Percentiles rank a stretch among this genome's conserved stretches.
phyloP scores from a whole-genome alignment of 2,329 filamentous ascomycete species.

The Arthrinium phaeospermum region DNA sequence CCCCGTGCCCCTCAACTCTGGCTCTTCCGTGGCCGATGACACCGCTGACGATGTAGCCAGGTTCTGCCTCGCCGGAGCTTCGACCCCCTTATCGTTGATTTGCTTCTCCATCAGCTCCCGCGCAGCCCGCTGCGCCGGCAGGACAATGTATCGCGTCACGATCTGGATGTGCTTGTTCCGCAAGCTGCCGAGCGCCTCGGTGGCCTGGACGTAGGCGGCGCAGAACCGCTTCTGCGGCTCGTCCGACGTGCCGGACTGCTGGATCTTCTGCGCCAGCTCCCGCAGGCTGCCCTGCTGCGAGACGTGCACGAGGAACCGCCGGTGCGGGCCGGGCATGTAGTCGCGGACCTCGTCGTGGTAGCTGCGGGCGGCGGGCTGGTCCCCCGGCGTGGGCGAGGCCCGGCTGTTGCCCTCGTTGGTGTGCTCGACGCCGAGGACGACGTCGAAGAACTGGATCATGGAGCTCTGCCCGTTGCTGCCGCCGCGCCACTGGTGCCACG shows the following conservation, averaged over 20 bases:
- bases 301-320: conserved; percentile 76
- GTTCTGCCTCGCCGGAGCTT: conserved; percentile 41
- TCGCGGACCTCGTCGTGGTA: conserved; percentile 74
- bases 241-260: conserved; percentile 45
- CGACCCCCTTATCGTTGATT: conserved; percentile 38
- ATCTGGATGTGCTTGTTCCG: conserved; percentile 89
- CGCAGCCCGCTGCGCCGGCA: conserved; percentile 65
- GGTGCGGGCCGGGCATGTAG: conserved; percentile 90
- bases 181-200: conserved; percentile 76
- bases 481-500: conserved; percentile 81
- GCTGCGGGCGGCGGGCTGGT: conserved; percentile 34
- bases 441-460: conserved; percentile 90
- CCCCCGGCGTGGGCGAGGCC: conserved; percentile 18
- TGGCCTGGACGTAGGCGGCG: conserved; percentile 70
- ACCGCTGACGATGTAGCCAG: conserved; percentile 51
- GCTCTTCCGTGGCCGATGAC: conserved; percentile 14
- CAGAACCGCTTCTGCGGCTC: conserved; percentile 51
- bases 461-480: conserved; percentile 95
- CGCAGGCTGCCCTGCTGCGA: conserved; percentile 75
- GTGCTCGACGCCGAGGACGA: conserved; percentile 85
- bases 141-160: conserved; percentile 87
- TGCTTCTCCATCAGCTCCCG: conserved; percentile 38
- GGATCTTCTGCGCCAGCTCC: conserved; percentile 60
- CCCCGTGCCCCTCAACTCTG: conserved; percentile 78
- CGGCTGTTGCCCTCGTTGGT: conserved; percentile 44